Base-by-base conservation (phyloP, 1,139 yeast genomes). In the Protomyces macrosporus region DNA sequence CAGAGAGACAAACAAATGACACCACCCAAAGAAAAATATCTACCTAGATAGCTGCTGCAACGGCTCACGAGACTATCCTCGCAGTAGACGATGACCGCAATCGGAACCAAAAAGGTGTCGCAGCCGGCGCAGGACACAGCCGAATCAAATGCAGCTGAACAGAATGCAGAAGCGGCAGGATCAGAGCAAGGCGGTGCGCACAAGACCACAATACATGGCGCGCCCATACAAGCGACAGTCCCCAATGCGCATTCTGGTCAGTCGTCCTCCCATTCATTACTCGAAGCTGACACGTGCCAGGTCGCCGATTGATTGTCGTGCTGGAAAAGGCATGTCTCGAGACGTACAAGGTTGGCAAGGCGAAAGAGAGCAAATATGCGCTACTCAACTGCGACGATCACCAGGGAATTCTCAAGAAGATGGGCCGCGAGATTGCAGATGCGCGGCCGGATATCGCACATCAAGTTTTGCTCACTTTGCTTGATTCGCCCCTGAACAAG, bases 401-500 rank as follows among this genome's bases (percentile, higher is more conserved):
- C 75, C 98, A 93, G 78, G 98, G 98, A 14, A 80, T 93, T 65
- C 79, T 93, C 71, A 87, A 95, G 75, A 91, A 90, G 74, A 90
- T 91, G 95, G 96, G 96, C 56, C 83, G 97, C 73, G 98, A 93
- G 74, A 93, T 93, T 70, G 91, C 97, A 55, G 98, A 93, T 74
- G 98, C 97, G 4, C 84, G 98, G 76, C 98, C 98, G 30, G 98
- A 93, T 75, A 93, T 93, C 72, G 91, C 98, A 55, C 98, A 93
- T 75, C 80, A 75, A 68, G 70, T 68, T 6, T 83, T 93, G 63
- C 81, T 93, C 74, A 93, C 98, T 2, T 81, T 93, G 69, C 81
- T 93, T 72, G 98, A 93, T 74, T 89, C 97, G 12, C 98, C 98
- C 52, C 88, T 93, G 72, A 95, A 93, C 79, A 93, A 93, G 76